These are phyloP conservation scores for Laburnicola sp. DNA, from an alignment of 2,329 filamentous ascomycete species.

Conservation along the genomic window DNA sequence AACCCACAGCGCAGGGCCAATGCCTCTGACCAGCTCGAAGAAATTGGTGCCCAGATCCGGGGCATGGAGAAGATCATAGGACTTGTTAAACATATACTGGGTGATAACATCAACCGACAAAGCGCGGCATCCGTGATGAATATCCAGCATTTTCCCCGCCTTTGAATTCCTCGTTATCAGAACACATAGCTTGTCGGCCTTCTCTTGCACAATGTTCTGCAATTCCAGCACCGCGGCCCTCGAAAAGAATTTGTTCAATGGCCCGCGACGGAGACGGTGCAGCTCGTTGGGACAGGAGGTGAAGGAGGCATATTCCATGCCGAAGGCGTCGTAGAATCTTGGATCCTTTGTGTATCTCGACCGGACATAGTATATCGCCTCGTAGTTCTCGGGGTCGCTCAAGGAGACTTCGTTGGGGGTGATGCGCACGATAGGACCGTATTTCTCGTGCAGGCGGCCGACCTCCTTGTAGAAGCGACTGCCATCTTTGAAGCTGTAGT, in stretches of 20 bases:
- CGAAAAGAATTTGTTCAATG: too few species aligned
- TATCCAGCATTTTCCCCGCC: conserved; percentile 21
- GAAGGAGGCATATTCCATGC: too few species aligned
- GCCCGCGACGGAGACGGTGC: too few species aligned
- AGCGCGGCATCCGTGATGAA: conserved; percentile 30
- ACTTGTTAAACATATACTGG: conserved; percentile 32
- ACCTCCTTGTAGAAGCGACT: conserved; percentile 4
- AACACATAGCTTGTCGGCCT: conserved; percentile 21
- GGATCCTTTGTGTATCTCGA: conserved; percentile 2
- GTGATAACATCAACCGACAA: conserved; percentile 22
- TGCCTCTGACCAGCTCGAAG: conserved; percentile 27
- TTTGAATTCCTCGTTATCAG: conserved; percentile 13
- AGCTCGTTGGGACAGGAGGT: too few species aligned
- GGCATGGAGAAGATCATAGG: conserved; percentile 33
- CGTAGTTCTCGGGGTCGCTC: conserved; percentile 3
- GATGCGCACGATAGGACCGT: conserved; percentile 11
- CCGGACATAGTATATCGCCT: conserved; percentile 4
- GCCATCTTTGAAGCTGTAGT: conserved; percentile 18
- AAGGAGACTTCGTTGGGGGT: conserved; percentile 11
- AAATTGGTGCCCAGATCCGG: conserved; percentile 25
- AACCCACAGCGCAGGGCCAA: conserved; percentile 22
- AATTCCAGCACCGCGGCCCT: too few species aligned
- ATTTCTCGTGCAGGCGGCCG: conserved; percentile 3
- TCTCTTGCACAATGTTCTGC: conserved; percentile 30
- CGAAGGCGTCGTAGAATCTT: too few species aligned